Evolutionary conservation across 805 yeast genomes (phyloP).

Genomic region (Candida anglica): DNA sequence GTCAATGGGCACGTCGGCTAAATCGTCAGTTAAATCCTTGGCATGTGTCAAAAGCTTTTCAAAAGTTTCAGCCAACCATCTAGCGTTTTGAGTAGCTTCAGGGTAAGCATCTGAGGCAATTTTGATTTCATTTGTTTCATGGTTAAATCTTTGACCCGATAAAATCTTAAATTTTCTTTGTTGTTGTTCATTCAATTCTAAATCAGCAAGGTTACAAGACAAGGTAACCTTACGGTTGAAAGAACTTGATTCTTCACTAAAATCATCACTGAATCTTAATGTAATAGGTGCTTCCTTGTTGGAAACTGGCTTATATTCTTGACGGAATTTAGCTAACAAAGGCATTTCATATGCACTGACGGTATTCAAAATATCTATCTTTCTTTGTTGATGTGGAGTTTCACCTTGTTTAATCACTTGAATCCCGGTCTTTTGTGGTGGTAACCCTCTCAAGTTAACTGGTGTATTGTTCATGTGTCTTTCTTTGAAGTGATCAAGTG

Average conservation of each 20-base stretch:
- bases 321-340: slow-evolving; percentile 68
- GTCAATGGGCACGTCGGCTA: slow-evolving; percentile 79
- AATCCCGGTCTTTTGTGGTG: slow-evolving; percentile 33
- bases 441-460: slow-evolving; percentile 29
- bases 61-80: slow-evolving; percentile 62
- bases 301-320: slow-evolving; percentile 54
- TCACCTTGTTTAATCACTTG: slow-evolving; percentile 31
- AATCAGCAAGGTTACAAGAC: slow-evolving; percentile 47
- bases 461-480: slow-evolving; percentile 39
- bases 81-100: slow-evolving; percentile 84
- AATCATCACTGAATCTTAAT: slow-evolving; percentile 65
- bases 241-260: slow-evolving; percentile 71
- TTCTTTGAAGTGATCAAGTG: slow-evolving; percentile 40
- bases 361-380: slow-evolving; percentile 70
- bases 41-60: slow-evolving; percentile 60
- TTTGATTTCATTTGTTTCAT: slow-evolving; percentile 52
- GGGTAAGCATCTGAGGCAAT: slow-evolving; percentile 63
- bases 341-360: slow-evolving; percentile 94
- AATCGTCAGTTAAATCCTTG: slow-evolving; percentile 52
- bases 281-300: slow-evolving; percentile 48
- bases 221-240: slow-evolving; percentile 64
- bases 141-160: slow-evolving; percentile 75
- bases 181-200: slow-evolving; percentile 49
- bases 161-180: slow-evolving; percentile 74
- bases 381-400: slow-evolving; percentile 54